Evolutionary conservation across 306 rosid species (phyloP).

Genomic region (Vigna reflexopilosa): DNA sequence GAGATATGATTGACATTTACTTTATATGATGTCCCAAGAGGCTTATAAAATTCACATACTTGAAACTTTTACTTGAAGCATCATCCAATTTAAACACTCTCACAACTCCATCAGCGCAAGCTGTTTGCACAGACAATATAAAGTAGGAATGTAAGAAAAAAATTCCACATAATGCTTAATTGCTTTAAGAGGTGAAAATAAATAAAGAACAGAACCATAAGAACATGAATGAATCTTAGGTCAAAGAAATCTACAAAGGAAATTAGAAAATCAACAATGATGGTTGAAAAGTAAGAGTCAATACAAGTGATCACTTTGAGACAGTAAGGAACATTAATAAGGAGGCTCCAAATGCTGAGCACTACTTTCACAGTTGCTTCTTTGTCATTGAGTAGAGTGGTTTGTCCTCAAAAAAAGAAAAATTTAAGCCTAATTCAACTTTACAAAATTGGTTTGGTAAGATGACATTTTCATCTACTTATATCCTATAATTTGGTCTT

Average conservation of each 20-base stretch:
- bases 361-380: slow-evolving; percentile 12
- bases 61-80: slow-evolving; percentile 95
- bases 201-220: slow-evolving; percentile 25
- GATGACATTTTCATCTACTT: too few relatives aligned
- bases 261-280: slow-evolving; percentile 21
- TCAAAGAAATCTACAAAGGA: slow-evolving; percentile 12
- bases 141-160: slow-evolving; percentile 25
- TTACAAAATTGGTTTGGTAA: too few relatives aligned
- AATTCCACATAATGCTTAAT: slow-evolving; percentile 8
- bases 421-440: too few relatives aligned
- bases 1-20: slow-evolving; percentile 36
- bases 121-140: slow-evolving; percentile 56
- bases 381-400: slow-evolving; percentile 1
- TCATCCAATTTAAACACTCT: slow-evolving; percentile 95
- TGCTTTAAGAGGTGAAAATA: slow-evolving; percentile 26
- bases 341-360: neutral
- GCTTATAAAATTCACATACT: slow-evolving; percentile 60
- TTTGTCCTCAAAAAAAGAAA: neutral
- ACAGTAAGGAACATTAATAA: slow-evolving; percentile 1
- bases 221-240: slow-evolving; percentile 21
- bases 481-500: too few relatives aligned
- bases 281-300: slow-evolving; percentile 22
- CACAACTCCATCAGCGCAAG: slow-evolving; percentile 94
- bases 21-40: slow-evolving; percentile 28
- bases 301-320: slow-evolving; percentile 16